A percentile compares a stretch with the other conserved stretches of the same genome.
These are phyloP conservation scores for Fusarium devonianum DNA, from an alignment of 2,329 filamentous ascomycete genomes.

Conservation along the genomic window DNA sequence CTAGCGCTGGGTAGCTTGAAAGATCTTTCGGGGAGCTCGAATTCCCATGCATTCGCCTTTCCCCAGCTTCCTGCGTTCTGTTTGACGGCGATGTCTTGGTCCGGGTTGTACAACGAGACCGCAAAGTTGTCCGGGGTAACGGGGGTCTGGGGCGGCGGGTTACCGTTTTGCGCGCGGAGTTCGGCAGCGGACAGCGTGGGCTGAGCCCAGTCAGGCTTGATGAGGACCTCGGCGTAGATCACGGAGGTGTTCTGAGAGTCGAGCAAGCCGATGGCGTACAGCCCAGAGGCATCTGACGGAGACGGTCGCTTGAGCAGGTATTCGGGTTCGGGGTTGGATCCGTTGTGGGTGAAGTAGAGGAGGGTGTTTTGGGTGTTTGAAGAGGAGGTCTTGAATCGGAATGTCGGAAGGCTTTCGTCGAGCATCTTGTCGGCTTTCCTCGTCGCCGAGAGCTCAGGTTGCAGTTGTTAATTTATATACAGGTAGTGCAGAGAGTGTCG, in stretches of 20 bases:
- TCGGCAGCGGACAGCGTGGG: slow-evolving; percentile 83
- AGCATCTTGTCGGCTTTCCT: slow-evolving; percentile 66
- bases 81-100: slow-evolving; percentile 78
- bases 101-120: slow-evolving; percentile 93
- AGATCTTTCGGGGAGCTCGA: slow-evolving; percentile 85
- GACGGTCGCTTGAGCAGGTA: slow-evolving; percentile 82
- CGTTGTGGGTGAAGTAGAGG: slow-evolving; percentile 72
- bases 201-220: slow-evolving; percentile 85
- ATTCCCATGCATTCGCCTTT: slow-evolving; percentile 83
- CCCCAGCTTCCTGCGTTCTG: slow-evolving; percentile 81
- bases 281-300: slow-evolving; percentile 74
- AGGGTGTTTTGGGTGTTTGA: slow-evolving; percentile 63
- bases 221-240: slow-evolving; percentile 84
- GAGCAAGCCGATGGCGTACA: slow-evolving; percentile 85
- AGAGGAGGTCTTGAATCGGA: slow-evolving; percentile 60
- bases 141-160: slow-evolving; percentile 67
- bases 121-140: slow-evolving; percentile 79
- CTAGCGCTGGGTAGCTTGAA: slow-evolving; percentile 84
- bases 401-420: slow-evolving; percentile 90
- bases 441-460: neutral
- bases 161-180: slow-evolving; percentile 71
- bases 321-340: slow-evolving; percentile 78
- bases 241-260: slow-evolving; percentile 83
- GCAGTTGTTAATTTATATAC: too few relatives aligned
- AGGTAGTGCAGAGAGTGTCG: too few relatives aligned